Base-by-base conservation (phyloP, 441 rosid species). In the Populus tomentosa region DNA sequence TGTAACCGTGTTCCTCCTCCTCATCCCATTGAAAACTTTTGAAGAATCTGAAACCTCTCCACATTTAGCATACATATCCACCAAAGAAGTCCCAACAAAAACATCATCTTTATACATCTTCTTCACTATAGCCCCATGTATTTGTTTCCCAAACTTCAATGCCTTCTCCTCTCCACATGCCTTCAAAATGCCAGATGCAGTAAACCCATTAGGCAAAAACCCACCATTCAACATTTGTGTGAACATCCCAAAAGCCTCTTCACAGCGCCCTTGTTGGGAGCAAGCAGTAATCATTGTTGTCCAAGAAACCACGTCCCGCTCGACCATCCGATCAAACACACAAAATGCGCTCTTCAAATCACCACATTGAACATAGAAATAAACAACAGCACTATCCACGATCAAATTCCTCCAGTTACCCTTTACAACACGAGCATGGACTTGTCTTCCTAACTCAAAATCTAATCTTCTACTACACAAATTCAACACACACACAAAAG, bases 61-160 rank as follows among this genome's bases (percentile, higher is more conserved):
- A 61, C 97, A 91, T 76, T 91, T 94, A 5, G 91, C 93, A 83
- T 93, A 94, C 97, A 93, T 93, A 67, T 94, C 97, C 79, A 93
- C 90, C 59, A 94, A 78, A 36, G 93, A 88, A 30, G 91, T 88
- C 72, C 88, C 94, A 7, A 89, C 78, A 10, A 88, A 89, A 75
- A 93, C 88, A 84, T 93, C 97, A 70, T 83, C 79, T 77, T 89
- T 86, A 70, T 79, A 87, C 82, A 84, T 80, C 82, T 83, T 85
- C 79, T 93, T 93, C 71, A 88, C 82, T n/a, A 91, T 82, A 32
- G 88, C 87, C 75, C 91, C 86, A 62, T 93, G 98, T 40, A 90
- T 77, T 81, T 93, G 95, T 81, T 84, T 90, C 40, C 98, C 98
- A 70, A 84, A 80, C 40, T 79, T 87, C 63, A 89, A 77, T 2